A percentile compares a stretch with the other conserved stretches of the same genome.
phyloP scores from a whole-genome alignment of 805 yeast genomes.

The Clavispora carvajalis region DNA sequence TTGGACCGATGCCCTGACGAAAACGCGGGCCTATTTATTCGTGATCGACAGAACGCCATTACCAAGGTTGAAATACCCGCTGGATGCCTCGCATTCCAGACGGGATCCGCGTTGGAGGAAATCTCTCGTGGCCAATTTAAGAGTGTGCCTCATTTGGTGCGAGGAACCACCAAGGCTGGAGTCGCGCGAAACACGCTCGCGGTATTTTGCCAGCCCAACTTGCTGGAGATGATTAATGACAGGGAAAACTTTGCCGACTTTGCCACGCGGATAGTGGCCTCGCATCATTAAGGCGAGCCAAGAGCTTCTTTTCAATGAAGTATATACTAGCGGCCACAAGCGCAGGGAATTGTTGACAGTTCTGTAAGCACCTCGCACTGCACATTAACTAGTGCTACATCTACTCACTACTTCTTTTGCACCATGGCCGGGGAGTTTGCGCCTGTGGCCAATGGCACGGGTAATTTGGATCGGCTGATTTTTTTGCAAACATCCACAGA shows the following conservation, averaged over 20 bases:
- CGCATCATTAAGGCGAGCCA: conserved; percentile 6
- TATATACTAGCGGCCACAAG: too few relatives aligned
- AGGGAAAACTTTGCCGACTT: conserved; percentile 46
- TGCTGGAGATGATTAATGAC: conserved; percentile 43
- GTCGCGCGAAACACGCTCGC: conserved; percentile 54
- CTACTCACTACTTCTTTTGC: background rate
- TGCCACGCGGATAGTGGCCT: conserved; percentile 35
- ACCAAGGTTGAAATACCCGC: conserved; percentile 50
- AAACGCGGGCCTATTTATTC: conserved; percentile 47
- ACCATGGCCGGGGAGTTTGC: conserved; percentile 9
- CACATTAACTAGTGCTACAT: background rate
- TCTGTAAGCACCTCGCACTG: background rate
- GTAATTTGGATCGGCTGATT: background rate
- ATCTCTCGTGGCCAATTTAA: conserved; percentile 44
- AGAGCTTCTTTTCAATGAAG: too few relatives aligned
- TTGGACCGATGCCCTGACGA: conserved; percentile 38
- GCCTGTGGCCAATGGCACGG: conserved; percentile 12
- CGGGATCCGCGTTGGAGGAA: conserved; percentile 52
- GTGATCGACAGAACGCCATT: conserved; percentile 37
- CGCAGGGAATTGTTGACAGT: too few relatives aligned
- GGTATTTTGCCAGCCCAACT: conserved; percentile 56
- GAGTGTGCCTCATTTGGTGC: conserved; percentile 57
- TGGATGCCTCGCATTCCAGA: conserved; percentile 56
- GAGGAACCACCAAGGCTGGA: conserved; percentile 31
- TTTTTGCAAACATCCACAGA: conserved; percentile 46